Evolutionary conservation across 495 filamentous ascomycete species (phyloP).

Genomic region (Elaphomyces granulatus): DNA sequence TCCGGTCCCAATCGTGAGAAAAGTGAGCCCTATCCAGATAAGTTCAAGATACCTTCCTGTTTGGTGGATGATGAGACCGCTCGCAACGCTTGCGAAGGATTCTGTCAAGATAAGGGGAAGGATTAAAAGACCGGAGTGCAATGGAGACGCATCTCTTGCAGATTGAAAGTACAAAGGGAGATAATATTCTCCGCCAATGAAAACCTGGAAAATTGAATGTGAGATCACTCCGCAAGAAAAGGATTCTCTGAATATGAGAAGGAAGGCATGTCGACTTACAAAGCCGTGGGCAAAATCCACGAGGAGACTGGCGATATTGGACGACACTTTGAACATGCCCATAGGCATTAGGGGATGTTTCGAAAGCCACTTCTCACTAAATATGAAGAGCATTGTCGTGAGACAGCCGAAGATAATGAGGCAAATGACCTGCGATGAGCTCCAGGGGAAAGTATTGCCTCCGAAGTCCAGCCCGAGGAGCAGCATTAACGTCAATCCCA

Average conservation of each 20-base stretch:
- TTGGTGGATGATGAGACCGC: conserved; percentile 41
- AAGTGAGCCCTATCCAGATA: conserved; percentile 32
- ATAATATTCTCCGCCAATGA: conserved; percentile 42
- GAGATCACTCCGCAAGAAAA: background rate
- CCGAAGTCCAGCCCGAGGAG: conserved; percentile 66
- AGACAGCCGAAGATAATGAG: conserved; percentile 58
- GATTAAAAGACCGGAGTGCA: conserved; percentile 37
- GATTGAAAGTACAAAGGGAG: conserved; percentile 45
- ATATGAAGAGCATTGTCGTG: conserved; percentile 46
- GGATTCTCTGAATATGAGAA: background rate
- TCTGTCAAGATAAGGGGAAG: conserved; percentile 38
- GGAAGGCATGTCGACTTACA: conserved; percentile 22
- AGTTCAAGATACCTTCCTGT: conserved; percentile 47
- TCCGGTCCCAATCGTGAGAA: conserved; percentile 38
- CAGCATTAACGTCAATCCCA: conserved; percentile 61
- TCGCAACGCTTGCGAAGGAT: conserved; percentile 32
- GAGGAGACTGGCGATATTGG: conserved; percentile 43
- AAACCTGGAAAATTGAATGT: too few species aligned
- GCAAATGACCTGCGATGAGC: conserved; percentile 59
- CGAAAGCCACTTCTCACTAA: conserved; percentile 57
- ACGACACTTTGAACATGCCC: conserved; percentile 41
- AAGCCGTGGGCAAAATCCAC: conserved; percentile 40
- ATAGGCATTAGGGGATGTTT: conserved; percentile 67
- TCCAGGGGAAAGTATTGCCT: conserved; percentile 58
- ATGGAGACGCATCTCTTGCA: conserved; percentile 33